Evolutionary conservation across 495 filamentous ascomycete genomes (phyloP), one percentile per base, ranked within the genome.

Genomic region (Aspergillus cavernicola): DNA sequence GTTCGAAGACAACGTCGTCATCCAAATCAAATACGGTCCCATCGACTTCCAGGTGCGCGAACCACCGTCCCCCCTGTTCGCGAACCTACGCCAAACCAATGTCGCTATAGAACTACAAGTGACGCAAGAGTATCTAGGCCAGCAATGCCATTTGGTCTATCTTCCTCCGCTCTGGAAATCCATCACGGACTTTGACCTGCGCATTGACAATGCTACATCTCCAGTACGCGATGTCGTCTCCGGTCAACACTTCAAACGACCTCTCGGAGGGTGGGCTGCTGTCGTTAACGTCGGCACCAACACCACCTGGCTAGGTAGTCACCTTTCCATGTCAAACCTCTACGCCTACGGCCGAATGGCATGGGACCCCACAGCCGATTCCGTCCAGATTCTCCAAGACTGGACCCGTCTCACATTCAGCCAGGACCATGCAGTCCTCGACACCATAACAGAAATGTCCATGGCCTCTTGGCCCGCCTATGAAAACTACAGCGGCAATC

Each of bases 21-120:
- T 88, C 6, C 86, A 89, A 56, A 84, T 88, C 63, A 89, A 89
- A 67, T 85, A 81, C 53, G 86, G 86, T 0, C 84, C 85, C 0
- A 88, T 88, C 58, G 86, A 89, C 63, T 89, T 89, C 69, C 86
- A 89, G 60, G 82, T 87, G 20, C 82, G 85, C 32, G 86, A 89
- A 66, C 82, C 86, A 1, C 57, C 72, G 0, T 87, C 83, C n/a
- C 85, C 86, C 0, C 67, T 89, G 10, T 87, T 89, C 53, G 77
- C 83, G n/a, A 77, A 86, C 57, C 56, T 88, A 8, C 62, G 59
- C 37, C 66, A 83, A 22, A 88, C 85, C 1, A 75, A 67, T 45
- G 69, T 71, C 2, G 81, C 82, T 2, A 82, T 89, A 52, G 86
- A 89, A 62, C 67, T 88, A 8, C 74, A 87, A 59, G 75, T 89